These are phyloP conservation scores for Houttuynia cordata DNA, from an alignment of 164 flowering plant species.

Conservation along the genomic window DNA sequence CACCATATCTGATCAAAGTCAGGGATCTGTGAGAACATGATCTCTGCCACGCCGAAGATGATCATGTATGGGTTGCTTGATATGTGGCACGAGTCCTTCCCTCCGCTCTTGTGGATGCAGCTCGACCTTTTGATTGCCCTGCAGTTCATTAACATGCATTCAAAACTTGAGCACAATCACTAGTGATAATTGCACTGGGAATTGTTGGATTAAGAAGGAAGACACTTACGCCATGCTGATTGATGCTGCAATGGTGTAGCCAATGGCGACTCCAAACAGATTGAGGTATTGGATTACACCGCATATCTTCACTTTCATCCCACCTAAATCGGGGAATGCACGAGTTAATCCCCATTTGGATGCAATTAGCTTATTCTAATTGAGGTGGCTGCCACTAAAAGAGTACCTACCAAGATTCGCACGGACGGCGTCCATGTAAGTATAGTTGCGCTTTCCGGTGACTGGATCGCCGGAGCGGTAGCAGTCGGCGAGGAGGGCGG, in stretches of 20 bases:
- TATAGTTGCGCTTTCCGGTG: slow-evolving; percentile 46
- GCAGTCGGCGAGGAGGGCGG: slow-evolving; percentile 39
- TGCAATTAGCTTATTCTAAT: neutral
- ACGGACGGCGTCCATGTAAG: slow-evolving; percentile 49
- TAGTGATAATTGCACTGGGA: neutral
- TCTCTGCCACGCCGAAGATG: slow-evolving; percentile 44
- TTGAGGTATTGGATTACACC: slow-evolving; percentile 52
- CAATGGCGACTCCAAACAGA: slow-evolving; percentile 53
- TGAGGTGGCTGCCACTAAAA: neutral
- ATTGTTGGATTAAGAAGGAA: neutral
- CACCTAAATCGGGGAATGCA: slow-evolving; percentile 15
- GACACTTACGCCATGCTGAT: slow-evolving; percentile 60
- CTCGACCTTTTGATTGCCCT: slow-evolving; percentile 65
- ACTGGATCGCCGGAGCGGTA: slow-evolving; percentile 40
- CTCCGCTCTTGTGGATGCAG: slow-evolving; percentile 45
- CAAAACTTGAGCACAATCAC: neutral
- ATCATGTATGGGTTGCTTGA: slow-evolving; percentile 41
- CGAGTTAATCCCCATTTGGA: neutral
- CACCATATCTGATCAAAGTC: slow-evolving; percentile 75
- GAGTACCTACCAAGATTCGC: slow-evolving; percentile 35
- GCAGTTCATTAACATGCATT: neutral
- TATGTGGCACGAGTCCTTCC: slow-evolving; percentile 2
- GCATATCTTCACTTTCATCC: slow-evolving; percentile 30
- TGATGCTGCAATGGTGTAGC: slow-evolving; percentile 65
- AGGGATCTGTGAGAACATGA: slow-evolving; percentile 64